Evolutionary conservation across 495 filamentous ascomycete species (phyloP).

Genomic region (Neurospora tetrasperma): DNA sequence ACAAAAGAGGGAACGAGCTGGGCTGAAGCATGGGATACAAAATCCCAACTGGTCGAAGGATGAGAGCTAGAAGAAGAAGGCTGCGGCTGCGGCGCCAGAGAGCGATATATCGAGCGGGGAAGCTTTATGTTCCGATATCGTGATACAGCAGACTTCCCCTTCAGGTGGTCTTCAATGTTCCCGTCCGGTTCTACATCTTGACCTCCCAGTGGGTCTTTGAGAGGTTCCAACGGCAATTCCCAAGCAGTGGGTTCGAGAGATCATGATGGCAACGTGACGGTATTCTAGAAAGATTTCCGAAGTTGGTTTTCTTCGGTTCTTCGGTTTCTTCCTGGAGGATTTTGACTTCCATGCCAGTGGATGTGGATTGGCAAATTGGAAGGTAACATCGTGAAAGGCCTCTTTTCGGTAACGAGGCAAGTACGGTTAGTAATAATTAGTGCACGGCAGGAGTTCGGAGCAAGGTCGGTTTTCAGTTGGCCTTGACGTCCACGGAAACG

Average conservation of each 20-base stretch:
- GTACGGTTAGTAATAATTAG: not conserved
- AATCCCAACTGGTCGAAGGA: not conserved
- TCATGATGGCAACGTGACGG: not conserved
- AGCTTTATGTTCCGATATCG: not conserved
- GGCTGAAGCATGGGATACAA: not conserved
- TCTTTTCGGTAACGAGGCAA: not conserved
- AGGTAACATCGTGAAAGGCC: not conserved
- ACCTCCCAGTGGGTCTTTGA: not conserved
- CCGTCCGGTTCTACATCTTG: not conserved
- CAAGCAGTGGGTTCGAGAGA: not conserved
- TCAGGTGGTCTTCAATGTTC: not conserved
- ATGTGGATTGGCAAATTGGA: not conserved
- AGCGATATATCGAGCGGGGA: not conserved
- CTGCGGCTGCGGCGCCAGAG: not conserved
- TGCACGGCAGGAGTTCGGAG: not conserved
- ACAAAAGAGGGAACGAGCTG: constrained; percentile 1
- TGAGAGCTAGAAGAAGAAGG: not conserved
- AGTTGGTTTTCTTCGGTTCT: not conserved
- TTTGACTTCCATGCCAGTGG: not conserved
- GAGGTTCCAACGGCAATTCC: not conserved
- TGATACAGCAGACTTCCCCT: not conserved
- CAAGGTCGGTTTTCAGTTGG: not conserved
- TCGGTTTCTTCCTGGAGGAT: not conserved
- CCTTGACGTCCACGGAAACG: not conserved
- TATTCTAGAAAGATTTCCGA: not conserved